Evolutionary conservation across 2,329 filamentous ascomycete species (phyloP).

Genomic region (Penicillium psychrosexuale): DNA sequence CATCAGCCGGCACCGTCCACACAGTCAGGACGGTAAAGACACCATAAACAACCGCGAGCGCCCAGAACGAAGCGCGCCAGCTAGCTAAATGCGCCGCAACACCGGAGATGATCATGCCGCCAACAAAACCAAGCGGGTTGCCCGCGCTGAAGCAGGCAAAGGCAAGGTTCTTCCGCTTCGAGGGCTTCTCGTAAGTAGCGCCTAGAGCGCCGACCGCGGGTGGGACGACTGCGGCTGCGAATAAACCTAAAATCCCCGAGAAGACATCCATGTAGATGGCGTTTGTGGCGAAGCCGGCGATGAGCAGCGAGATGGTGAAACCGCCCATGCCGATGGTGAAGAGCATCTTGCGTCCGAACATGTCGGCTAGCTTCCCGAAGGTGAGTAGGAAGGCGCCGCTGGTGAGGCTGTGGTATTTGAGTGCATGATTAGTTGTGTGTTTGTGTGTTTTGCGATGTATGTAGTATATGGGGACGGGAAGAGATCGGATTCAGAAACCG

Average conservation of each 20-base stretch:
- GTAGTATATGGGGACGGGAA: background rate
- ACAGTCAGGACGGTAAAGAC: conserved; percentile 56
- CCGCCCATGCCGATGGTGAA: conserved; percentile 60
- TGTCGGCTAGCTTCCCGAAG: conserved; percentile 63
- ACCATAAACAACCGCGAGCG: conserved; percentile 63
- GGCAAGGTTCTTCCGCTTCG: conserved; percentile 60
- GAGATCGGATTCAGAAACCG: background rate
- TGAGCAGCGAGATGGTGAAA: conserved; percentile 57
- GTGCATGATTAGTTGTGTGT: conserved; percentile 5
- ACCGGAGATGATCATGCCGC: conserved; percentile 60
- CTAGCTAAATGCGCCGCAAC: conserved; percentile 59
- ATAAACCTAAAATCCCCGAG: conserved; percentile 62
- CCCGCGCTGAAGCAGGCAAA: conserved; percentile 62
- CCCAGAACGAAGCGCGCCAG: conserved; percentile 63
- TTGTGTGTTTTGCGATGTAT: background rate
- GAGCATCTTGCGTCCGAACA: conserved; percentile 62
- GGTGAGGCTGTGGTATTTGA: conserved; percentile 46
- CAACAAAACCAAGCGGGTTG: conserved; percentile 57
- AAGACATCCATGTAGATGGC: conserved; percentile 61
- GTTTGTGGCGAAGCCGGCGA: conserved; percentile 58
- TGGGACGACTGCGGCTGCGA: conserved; percentile 61
- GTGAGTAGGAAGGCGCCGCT: conserved; percentile 64
- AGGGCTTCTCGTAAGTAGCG: conserved; percentile 60
- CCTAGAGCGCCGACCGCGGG: conserved; percentile 64
- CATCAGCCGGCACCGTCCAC: conserved; percentile 61